Evolutionary conservation across 768 basidiomycete genomes (phyloP).

Genomic region (Pulveroboletus ravenelii): DNA sequence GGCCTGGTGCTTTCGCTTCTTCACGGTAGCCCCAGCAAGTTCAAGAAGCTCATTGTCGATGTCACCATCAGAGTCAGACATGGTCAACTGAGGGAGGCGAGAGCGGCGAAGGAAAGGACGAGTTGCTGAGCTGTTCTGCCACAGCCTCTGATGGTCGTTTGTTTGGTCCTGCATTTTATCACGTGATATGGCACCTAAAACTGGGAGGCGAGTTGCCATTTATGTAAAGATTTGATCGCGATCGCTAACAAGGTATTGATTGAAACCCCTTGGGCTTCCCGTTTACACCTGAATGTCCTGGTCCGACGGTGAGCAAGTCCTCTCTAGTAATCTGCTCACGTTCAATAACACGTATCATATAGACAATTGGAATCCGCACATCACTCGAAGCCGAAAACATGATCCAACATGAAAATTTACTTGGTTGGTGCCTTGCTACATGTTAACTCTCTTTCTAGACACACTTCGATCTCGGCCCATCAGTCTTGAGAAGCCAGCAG

Average conservation of each 20-base stretch:
- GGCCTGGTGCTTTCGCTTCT: conserved; percentile 62
- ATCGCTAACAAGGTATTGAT: background rate
- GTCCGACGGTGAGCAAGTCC: too few relatives aligned
- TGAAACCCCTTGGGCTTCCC: too few relatives aligned
- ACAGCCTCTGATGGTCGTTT: background rate
- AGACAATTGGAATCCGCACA: too few relatives aligned
- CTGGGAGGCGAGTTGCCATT: background rate
- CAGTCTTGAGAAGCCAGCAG: too few relatives aligned
- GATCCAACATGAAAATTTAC: too few relatives aligned
- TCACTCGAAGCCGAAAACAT: too few relatives aligned
- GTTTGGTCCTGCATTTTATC: conserved; percentile 10
- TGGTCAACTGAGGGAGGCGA: conserved; percentile 15
- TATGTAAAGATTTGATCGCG: background rate
- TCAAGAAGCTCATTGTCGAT: conserved; percentile 73
- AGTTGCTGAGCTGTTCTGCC: background rate
- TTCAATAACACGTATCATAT: too few relatives aligned
- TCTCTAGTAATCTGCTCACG: too few relatives aligned
- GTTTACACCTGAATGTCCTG: too few relatives aligned
- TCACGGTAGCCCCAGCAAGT: conserved; percentile 65
- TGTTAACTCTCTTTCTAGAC: too few relatives aligned
- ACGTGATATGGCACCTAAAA: conserved; percentile 14
- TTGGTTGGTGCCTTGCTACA: too few relatives aligned
- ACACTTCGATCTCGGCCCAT: too few relatives aligned
- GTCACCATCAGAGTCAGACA: conserved; percentile 51
- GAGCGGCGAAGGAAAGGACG: background rate